phyloP scores from a whole-genome alignment of 345 rosid species.

The Gossypioides kirkii region DNA sequence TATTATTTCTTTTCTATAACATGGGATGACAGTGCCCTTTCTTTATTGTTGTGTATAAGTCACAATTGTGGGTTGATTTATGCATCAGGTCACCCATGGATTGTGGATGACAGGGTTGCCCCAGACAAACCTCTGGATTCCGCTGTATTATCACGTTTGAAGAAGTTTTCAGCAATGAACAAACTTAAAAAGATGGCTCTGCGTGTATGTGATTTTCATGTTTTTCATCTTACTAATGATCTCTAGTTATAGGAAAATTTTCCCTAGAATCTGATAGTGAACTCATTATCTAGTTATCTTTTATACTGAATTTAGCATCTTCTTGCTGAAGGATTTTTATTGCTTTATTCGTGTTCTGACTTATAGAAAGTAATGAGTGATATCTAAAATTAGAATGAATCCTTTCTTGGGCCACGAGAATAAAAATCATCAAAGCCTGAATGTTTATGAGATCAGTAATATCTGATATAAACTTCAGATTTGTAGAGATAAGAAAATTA shows the following conservation, averaged over 20 bases:
- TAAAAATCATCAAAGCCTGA: no score
- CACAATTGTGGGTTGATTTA: constrained; percentile 9
- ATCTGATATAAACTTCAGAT: not conserved
- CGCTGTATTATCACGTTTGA: constrained; percentile 86
- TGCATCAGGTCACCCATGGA: constrained; percentile 89
- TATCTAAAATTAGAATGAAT: not conserved
- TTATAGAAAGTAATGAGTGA: constrained; percentile 2
- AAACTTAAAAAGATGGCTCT: constrained; percentile 97
- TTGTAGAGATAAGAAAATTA: not conserved
- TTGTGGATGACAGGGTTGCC: constrained; percentile 83
- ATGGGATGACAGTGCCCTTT: not conserved
- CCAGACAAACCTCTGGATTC: constrained; percentile 91
- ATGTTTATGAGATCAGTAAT: not conserved
- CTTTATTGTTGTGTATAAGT: not conserved
- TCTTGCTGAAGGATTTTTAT: constrained; percentile 6
- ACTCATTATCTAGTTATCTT: not conserved
- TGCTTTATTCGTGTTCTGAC: not conserved
- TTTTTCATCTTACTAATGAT: not conserved
- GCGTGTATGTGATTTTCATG: constrained; percentile 48
- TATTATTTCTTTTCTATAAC: not conserved
- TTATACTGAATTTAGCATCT: not conserved
- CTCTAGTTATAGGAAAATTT: not conserved
- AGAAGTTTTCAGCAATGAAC: constrained; percentile 94
- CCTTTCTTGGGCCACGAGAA: no score
- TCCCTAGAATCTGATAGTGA: constrained; percentile 8